Conservation (phyloP, 225 moss, liverwort and hornwort species). For the Anthoceros angustus region DNA sequence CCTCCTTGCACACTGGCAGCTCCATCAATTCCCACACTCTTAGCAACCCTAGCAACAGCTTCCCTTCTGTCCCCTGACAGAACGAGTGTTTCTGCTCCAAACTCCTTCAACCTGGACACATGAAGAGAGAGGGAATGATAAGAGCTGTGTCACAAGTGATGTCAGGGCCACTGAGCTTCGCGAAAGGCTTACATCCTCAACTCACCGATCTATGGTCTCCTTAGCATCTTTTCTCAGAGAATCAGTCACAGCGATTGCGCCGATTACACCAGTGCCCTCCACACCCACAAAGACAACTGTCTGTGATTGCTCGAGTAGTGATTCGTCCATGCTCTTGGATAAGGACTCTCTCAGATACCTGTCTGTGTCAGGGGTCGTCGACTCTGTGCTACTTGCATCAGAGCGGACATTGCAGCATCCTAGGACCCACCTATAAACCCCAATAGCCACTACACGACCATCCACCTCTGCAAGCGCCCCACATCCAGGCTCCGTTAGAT, state of each 20-base stretch:
- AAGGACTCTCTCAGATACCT: constrained; percentile 25
- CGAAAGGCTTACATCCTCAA: neutral
- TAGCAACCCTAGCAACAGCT: constrained; percentile 43
- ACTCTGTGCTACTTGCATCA: neutral
- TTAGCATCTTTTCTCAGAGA: constrained; percentile 50
- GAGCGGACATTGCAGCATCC: constrained; percentile 47
- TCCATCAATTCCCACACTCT: constrained; percentile 50
- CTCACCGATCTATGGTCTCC: constrained; percentile 34
- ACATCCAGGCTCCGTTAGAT: constrained; percentile 84
- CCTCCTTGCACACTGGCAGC: constrained; percentile 50
- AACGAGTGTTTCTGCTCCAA: constrained; percentile 35
- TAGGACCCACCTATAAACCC: constrained; percentile 66
- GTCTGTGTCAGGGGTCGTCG: constrained; percentile 14
- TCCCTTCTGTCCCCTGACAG: constrained; percentile 74
- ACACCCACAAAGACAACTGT: constrained; percentile 74
- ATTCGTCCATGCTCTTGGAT: constrained; percentile 11
- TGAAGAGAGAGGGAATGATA: neutral
- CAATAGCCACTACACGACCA: constrained; percentile 59
- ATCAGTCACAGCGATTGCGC: constrained; percentile 73
- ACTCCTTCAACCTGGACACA: constrained; percentile 34
- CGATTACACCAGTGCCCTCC: constrained; percentile 75
- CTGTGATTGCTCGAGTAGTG: constrained; percentile 46
- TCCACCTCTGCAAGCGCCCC: constrained; percentile 74
- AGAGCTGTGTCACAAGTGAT: neutral
- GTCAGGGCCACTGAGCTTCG: neutral